A percentile compares a stretch with the other conserved stretches of the same genome.
These are phyloP conservation scores for Cucurbitaria berberidis DNA, from an alignment of 2,329 filamentous ascomycete genomes.

Conservation along the genomic window DNA sequence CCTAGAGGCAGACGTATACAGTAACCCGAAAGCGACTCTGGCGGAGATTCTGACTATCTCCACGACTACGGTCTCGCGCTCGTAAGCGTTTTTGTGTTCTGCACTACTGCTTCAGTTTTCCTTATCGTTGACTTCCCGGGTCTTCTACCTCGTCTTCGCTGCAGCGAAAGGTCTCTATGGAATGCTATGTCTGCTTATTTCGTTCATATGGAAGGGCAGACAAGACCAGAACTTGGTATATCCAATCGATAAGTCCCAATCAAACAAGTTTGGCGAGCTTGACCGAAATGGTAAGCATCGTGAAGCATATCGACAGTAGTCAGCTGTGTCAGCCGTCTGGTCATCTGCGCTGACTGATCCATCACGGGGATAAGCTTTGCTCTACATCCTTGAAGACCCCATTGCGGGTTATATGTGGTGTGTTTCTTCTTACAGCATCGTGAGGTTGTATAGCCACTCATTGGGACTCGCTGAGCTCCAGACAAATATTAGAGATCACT, in stretches of 20 bases:
- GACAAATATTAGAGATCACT: too few species aligned
- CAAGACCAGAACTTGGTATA: not conserved
- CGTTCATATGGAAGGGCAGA: not conserved
- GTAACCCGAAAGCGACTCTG: constrained; percentile 44
- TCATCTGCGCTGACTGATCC: not conserved
- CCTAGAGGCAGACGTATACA: constrained; percentile 46
- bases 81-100: not conserved
- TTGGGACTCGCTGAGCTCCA: too few species aligned
- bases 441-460: too few species aligned
- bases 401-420: too few species aligned
- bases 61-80: constrained; percentile 11
- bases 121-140: too few species aligned
- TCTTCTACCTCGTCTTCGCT: too few species aligned
- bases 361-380: not conserved
- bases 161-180: too few species aligned
- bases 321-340: not conserved
- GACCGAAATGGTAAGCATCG: not conserved
- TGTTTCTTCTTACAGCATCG: too few species aligned
- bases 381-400: too few species aligned
- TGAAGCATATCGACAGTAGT: not conserved
- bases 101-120: too few species aligned
- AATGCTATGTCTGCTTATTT: too few species aligned
- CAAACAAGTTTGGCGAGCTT: not conserved
- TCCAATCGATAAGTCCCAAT: not conserved
- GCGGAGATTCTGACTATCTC: constrained; percentile 45